phyloP scores from a whole-genome alignment of 192 early-diverging fungal species.

The Rhizophagus prolifer region DNA sequence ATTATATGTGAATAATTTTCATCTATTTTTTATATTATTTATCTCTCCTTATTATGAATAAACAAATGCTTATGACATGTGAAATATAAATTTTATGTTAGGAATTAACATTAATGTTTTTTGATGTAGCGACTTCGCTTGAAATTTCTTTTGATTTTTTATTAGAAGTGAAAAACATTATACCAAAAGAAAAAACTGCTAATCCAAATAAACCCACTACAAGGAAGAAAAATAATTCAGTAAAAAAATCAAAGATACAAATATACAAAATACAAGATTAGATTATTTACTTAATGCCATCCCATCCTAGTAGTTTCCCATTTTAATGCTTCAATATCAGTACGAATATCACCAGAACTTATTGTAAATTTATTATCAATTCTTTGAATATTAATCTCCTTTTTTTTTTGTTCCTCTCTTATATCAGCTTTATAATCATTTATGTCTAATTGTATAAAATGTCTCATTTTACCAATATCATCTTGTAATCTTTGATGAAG shows the following conservation, averaged over 20 bases:
- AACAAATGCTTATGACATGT: too few relatives aligned
- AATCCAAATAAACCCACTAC: conserved; percentile 20
- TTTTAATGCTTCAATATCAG: conserved; percentile 85
- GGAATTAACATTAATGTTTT: background rate
- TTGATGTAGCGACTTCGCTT: background rate
- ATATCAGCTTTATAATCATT: conserved; percentile 87
- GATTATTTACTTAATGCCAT: conserved; percentile 61
- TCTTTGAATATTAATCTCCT: conserved; percentile 78
- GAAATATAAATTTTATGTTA: too few relatives aligned
- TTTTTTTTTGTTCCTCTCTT: conserved; percentile 72
- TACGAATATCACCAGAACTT: conserved; percentile 78
- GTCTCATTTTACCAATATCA: conserved; percentile 71
- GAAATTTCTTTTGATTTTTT: conserved; percentile 5
- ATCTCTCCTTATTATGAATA: too few relatives aligned
- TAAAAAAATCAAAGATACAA: background rate
- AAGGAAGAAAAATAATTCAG: background rate
- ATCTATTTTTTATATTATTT: too few relatives aligned
- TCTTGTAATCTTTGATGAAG: conserved; percentile 76
- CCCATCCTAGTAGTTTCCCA: conserved; percentile 77
- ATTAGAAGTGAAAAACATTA: conserved; percentile 21
- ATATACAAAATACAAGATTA: background rate
- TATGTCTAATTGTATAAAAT: conserved; percentile 87
- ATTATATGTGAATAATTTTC: too few relatives aligned
- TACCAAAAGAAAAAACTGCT: background rate
- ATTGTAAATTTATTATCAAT: conserved; percentile 85